Base-by-base conservation (phyloP, 371 early-diverging fungal genomes). In the Rhizopus stolonifer region DNA sequence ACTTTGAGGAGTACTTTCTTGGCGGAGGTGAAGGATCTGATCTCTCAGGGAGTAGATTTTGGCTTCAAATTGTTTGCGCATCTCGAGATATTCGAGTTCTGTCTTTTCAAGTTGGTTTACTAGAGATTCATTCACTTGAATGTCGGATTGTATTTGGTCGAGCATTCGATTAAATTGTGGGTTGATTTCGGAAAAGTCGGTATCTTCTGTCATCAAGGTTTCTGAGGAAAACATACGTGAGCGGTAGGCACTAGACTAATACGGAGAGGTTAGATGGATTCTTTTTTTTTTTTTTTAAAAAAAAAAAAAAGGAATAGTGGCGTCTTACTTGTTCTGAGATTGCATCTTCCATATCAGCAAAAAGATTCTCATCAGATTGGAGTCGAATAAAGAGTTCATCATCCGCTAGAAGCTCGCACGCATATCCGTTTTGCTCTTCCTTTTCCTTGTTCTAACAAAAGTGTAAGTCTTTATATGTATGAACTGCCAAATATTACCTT, bases 31-130 rank as follows among this genome's bases (percentile, higher is more conserved):
- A 19, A 65, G 45, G 13, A 88, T 66, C 50, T 82, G 76, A 5
- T 74, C 71, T 46, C 84, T 83, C 50, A 90, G 61, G 13, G 65
- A 57, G 46, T 60, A 59, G 29, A 92, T 64, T 53, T 84, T 85
- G 17, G 79, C 73, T 51, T 90, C 89, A 56, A 88, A 92, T 39
- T 88, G 81, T 19, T 64, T 59, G 15, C 80, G 64, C 83, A 86
- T 78, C 4, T 63, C 59, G 11, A 54, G 47, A 49, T 79, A 81
- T 46, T 85, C 83, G 18, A 62, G 56, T 51, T 83, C 83, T 2
- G 75, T 78, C 33, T 65, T 68, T 59, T 84, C 86, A 1, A 84
- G 68, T 42, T 79, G 81, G 11, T 46, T 26, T 5, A 82, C 78
- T 1, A 82, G 66, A 18, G 76, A 79, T 43, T 81, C 82, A 58